These are phyloP conservation scores for Eremochloa ophiuroides DNA, from an alignment of 176 grass and related monocot species.

Conservation along the genomic window DNA sequence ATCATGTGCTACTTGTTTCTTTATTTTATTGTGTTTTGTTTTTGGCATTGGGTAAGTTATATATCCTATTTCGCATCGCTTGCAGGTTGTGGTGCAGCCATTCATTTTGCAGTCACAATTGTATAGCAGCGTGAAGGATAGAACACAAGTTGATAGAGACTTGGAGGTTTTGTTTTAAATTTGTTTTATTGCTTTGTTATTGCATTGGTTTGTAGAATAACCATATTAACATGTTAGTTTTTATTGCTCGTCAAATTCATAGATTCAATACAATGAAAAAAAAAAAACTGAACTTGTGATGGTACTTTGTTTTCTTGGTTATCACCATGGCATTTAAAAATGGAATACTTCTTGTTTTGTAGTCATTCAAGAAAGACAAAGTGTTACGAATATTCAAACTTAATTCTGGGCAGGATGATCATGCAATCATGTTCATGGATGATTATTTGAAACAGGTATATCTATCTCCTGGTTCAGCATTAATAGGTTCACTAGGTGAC, in stretches of 20 bases:
- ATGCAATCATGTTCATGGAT: conserved; percentile 90
- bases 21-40: background rate
- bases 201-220: conserved; percentile 5
- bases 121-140: conserved; percentile 85
- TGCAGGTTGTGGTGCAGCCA: conserved; percentile 52
- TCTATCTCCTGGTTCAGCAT: background rate
- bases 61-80: conserved; percentile 6
- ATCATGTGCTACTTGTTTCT: background rate
- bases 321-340: background rate
- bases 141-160: conserved; percentile 88
- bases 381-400: conserved; percentile 74
- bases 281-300: background rate
- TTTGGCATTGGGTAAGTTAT: background rate
- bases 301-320: background rate
- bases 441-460: conserved; percentile 83
- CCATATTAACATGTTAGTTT: background rate
- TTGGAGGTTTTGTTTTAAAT: conserved; percentile 66
- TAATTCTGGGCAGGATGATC: conserved; percentile 78
- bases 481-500: conserved; percentile 6
- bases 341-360: conserved; percentile 10
- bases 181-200: conserved; percentile 21
- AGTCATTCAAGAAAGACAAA: conserved; percentile 73
- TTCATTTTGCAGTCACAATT: conserved; percentile 78
- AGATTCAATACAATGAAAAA: background rate
- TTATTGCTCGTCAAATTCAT: background rate